Conservation (phyloP, 2,329 filamentous ascomycete species). For the Colletotrichum sp. region DNA sequence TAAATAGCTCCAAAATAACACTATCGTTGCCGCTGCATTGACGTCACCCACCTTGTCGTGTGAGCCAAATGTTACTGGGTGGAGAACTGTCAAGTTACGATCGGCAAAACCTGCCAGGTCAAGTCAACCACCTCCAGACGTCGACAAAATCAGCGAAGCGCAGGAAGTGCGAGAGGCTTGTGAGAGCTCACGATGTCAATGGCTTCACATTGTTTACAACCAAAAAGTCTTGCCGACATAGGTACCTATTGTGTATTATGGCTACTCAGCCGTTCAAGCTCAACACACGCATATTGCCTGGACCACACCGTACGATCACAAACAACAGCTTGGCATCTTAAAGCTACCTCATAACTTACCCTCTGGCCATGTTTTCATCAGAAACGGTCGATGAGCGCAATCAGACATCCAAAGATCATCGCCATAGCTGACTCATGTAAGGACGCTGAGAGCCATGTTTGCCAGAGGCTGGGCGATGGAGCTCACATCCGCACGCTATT, state of each 20-base stretch:
- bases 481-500: background rate
- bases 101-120: background rate
- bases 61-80: background rate
- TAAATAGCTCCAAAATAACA: background rate
- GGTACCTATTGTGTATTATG: too few species aligned
- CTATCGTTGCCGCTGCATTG: background rate
- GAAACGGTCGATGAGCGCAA: background rate
- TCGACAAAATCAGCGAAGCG: background rate
- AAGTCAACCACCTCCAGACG: background rate
- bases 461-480: background rate
- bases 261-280: too few species aligned
- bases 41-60: background rate
- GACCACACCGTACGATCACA: background rate
- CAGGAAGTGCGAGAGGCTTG: background rate
- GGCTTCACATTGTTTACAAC: background rate
- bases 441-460: background rate
- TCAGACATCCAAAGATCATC: background rate
- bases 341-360: accelerated
- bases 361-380: background rate
- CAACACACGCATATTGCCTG: too few species aligned
- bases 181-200: background rate
- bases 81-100: background rate
- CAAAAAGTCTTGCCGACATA: too few species aligned
- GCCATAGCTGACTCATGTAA: background rate
- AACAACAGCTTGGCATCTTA: background rate